Percentiles rank a stretch among this genome's conserved stretches.
Evolutionary conservation across 345 rosid genomes (phyloP).

Genomic region (Leavenworthia alabamica): DNA sequence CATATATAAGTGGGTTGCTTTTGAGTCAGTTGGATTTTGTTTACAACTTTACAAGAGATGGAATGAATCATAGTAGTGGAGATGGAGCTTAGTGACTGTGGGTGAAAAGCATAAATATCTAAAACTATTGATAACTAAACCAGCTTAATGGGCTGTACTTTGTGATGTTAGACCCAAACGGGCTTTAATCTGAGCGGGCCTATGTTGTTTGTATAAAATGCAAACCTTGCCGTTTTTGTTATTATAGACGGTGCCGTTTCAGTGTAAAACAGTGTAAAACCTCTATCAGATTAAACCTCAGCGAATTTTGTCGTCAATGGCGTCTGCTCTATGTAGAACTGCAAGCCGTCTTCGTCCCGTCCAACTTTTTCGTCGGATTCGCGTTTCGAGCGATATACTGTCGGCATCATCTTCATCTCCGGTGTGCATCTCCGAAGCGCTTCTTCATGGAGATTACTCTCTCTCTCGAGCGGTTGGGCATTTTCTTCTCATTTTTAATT

Average conservation of each 20-base stretch:
- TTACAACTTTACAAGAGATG: too few relatives aligned
- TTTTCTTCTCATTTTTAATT: not conserved
- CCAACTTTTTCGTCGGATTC: slow-evolving; percentile 16
- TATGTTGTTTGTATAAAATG: not conserved
- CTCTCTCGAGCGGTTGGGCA: slow-evolving; percentile 38
- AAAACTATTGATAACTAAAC: not conserved
- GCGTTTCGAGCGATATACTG: slow-evolving; percentile 12
- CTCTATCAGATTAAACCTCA: slow-evolving; percentile 18
- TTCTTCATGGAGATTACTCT: slow-evolving; percentile 25
- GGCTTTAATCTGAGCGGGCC: not conserved
- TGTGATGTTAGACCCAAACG: not conserved
- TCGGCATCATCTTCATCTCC: slow-evolving; percentile 14
- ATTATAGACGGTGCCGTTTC: not conserved
- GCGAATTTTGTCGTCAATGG: slow-evolving; percentile 35
- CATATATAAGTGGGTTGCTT: not conserved
- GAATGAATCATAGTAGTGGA: not conserved
- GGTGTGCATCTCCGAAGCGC: slow-evolving; percentile 16
- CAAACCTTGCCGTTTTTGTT: slow-evolving; percentile 3
- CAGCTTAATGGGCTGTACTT: not conserved
- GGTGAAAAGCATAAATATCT: not conserved
- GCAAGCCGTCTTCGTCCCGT: slow-evolving; percentile 34
- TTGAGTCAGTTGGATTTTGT: not conserved
- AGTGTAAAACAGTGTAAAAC: not conserved
- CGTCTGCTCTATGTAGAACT: slow-evolving; percentile 41
- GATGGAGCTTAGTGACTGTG: not conserved